Conservation (phyloP, 352 stramenopile genomes). For the Phytophthora cryptogea region DNA sequence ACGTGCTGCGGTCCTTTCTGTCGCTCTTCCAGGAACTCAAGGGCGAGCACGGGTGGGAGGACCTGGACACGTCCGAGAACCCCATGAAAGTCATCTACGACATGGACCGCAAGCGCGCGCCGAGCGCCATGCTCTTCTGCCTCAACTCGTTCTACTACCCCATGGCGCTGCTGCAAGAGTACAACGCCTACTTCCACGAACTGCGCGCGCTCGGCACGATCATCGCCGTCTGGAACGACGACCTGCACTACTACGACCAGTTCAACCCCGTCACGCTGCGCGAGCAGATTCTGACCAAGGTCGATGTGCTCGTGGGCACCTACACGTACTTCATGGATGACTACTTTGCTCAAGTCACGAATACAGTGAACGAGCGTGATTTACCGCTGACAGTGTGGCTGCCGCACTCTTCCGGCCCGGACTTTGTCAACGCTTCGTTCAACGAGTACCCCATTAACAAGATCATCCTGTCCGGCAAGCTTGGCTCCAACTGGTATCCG, state of each 20-base stretch:
- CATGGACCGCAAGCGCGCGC: constrained; percentile 61
- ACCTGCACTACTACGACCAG: constrained; percentile 83
- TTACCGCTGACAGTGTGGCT: constrained; percentile 70
- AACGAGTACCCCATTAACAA: constrained; percentile 80
- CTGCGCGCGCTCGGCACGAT: constrained; percentile 68
- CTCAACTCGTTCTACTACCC: constrained; percentile 74
- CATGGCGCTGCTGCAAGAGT: constrained; percentile 65
- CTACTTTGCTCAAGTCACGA: constrained; percentile 69
- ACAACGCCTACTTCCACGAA: constrained; percentile 72
- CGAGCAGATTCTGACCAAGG: constrained; percentile 65
- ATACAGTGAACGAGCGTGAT: constrained; percentile 53
- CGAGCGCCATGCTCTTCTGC: constrained; percentile 77
- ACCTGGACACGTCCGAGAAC: constrained; percentile 55
- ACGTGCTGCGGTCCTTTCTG: constrained; percentile 68
- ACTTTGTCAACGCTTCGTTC: constrained; percentile 65
- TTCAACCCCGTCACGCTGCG: constrained; percentile 63
- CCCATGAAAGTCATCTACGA: constrained; percentile 68
- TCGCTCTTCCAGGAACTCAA: constrained; percentile 76
- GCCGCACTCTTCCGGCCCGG: constrained; percentile 62
- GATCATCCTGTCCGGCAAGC: constrained; percentile 64
- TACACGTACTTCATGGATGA: constrained; percentile 84
- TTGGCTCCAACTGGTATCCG: constrained; percentile 61
- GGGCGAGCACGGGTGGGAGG: constrained; percentile 61
- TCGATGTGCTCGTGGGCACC: constrained; percentile 70
- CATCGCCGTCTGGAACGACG: constrained; percentile 78